Evolutionary conservation across 768 basidiomycete species (phyloP).

Genomic region (Psilocybe subaeruginosa): DNA sequence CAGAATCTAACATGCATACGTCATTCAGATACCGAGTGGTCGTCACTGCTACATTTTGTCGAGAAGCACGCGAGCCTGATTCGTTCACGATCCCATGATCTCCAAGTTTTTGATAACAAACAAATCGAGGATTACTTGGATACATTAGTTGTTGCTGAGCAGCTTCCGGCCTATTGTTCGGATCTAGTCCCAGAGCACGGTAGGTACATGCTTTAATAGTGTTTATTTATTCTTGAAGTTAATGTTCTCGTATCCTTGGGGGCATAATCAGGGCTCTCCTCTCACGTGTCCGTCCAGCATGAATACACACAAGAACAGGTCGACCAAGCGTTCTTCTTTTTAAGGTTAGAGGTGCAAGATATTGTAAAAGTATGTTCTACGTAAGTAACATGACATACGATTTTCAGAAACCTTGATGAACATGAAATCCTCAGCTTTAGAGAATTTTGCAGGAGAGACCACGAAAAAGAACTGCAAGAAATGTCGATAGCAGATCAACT

Average conservation of each 20-base stretch:
- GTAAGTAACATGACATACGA: not conserved
- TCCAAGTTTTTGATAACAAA: not conserved
- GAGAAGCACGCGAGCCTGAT: not conserved
- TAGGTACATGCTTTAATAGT: too few relatives aligned
- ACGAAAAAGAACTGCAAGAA: slow-evolving; percentile 33
- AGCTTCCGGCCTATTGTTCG: too few relatives aligned
- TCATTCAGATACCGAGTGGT: not conserved
- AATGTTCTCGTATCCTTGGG: too few relatives aligned
- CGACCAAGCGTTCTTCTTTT: not conserved
- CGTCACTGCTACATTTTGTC: not conserved
- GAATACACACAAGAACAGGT: not conserved
- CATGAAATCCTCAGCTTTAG: not conserved
- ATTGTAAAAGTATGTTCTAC: not conserved
- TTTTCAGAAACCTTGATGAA: not conserved
- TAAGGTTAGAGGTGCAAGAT: not conserved
- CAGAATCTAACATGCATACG: not conserved
- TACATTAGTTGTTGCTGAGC: not conserved
- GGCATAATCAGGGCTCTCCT: too few relatives aligned
- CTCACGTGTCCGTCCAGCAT: not conserved
- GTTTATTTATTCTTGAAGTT: not conserved
- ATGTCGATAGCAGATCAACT: slow-evolving; percentile 32
- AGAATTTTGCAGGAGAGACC: slow-evolving; percentile 32
- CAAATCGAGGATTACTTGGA: not conserved
- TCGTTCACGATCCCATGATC: not conserved
- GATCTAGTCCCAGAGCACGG: too few relatives aligned